phyloP scores from a whole-genome alignment of 371 early-diverging fungal genomes.

The Nematocida homosporus region DNA sequence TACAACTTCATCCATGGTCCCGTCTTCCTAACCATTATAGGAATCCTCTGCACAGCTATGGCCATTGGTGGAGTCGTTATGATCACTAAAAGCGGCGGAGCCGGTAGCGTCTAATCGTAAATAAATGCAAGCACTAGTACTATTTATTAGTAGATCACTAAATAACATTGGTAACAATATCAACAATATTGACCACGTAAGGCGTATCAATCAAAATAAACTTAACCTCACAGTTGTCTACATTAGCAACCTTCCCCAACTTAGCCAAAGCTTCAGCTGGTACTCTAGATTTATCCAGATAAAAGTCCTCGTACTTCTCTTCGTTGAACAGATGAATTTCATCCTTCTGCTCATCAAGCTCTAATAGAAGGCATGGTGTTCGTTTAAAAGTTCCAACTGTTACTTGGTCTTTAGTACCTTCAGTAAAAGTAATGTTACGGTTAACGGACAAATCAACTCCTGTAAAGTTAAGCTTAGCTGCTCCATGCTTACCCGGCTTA shows the following conservation, averaged over 20 bases:
- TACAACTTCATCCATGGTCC: conserved; percentile 19
- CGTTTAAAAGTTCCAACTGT: conserved; percentile 24
- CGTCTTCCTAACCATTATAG: not conserved
- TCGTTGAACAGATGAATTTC: conserved; percentile 21
- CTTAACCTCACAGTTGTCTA: not conserved
- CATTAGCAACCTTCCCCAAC: not conserved
- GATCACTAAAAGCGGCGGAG: not conserved
- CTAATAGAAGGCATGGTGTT: conserved; percentile 29
- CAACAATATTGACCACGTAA: conserved; percentile 25
- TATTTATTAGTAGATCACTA: not conserved
- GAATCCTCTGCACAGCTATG: not conserved
- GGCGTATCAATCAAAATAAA: conserved; percentile 47
- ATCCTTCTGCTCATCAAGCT: conserved; percentile 25
- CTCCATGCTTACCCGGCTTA: conserved; percentile 68
- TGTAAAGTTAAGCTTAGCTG: conserved; percentile 60
- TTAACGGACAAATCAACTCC: conserved; percentile 35
- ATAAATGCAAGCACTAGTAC: not conserved
- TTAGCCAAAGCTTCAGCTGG: conserved; percentile 6
- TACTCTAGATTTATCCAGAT: conserved; percentile 6
- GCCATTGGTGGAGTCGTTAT: not conserved
- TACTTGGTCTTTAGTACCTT: conserved; percentile 31
- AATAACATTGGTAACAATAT: conserved; percentile 15
- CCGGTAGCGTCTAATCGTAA: not conserved
- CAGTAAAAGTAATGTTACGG: conserved; percentile 25
- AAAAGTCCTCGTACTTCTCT: conserved; percentile 6